Evolutionary conservation across 1,139 yeast species (phyloP).

Genomic region (Blastobotrys illinoisensis): DNA sequence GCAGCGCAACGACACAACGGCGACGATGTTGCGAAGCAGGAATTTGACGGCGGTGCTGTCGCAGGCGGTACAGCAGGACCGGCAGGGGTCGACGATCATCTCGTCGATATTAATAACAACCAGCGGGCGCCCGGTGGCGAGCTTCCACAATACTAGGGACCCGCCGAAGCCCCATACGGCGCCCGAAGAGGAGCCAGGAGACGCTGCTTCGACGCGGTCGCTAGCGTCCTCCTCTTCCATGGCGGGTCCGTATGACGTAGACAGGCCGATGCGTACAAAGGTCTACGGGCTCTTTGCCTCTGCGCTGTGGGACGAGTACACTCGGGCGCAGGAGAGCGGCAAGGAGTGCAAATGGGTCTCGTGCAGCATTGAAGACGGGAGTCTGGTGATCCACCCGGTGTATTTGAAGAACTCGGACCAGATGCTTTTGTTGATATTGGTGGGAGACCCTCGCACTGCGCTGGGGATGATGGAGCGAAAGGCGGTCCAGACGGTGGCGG

Average conservation of each 20-base stretch:
- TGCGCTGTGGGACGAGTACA: slow-evolving; percentile 27
- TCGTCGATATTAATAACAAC: slow-evolving; percentile 26
- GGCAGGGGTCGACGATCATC: slow-evolving; percentile 18
- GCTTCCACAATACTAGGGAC: slow-evolving; percentile 23
- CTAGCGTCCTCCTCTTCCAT: slow-evolving; percentile 5
- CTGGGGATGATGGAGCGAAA: slow-evolving; percentile 24
- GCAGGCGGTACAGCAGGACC: slow-evolving; percentile 23
- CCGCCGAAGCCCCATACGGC: slow-evolving; percentile 20
- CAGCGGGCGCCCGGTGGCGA: slow-evolving; percentile 25
- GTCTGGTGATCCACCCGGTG: slow-evolving; percentile 24
- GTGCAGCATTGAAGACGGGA: slow-evolving; percentile 23
- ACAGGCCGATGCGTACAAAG: slow-evolving; percentile 26
- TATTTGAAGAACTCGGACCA: slow-evolving; percentile 16
- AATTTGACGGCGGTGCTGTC: slow-evolving; percentile 25
- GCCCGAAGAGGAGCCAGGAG: slow-evolving; percentile 11
- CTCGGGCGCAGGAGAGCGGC: slow-evolving; percentile 10
- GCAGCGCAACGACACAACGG: neutral
- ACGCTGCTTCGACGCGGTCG: slow-evolving; percentile 6
- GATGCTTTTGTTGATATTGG: slow-evolving; percentile 22
- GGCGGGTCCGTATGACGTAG: slow-evolving; percentile 23
- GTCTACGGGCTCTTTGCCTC: slow-evolving; percentile 29
- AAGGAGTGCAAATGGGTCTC: slow-evolving; percentile 21
- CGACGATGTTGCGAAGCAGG: slow-evolving; percentile 25
- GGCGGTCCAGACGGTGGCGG: slow-evolving; percentile 22
- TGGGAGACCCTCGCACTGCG: slow-evolving; percentile 28